Percentiles rank a stretch among this genome's conserved stretches.
phyloP scores from a whole-genome alignment of 225 moss, liverwort and hornwort species.

The Straminergon stramineum region DNA sequence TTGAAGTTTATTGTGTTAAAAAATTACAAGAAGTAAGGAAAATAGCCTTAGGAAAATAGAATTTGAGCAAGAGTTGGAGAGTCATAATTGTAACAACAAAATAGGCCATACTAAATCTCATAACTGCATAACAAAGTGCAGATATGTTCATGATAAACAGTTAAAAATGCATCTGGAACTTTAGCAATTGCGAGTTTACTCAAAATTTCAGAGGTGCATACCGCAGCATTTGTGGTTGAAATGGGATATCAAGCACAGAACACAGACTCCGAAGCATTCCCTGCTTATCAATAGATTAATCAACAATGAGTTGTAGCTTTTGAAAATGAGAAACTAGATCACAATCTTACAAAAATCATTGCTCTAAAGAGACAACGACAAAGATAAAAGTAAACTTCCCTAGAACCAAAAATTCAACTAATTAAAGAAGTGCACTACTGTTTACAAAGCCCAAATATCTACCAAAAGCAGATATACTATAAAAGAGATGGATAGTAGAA shows the following conservation, averaged over 20 bases:
- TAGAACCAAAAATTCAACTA: not conserved
- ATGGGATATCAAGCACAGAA: slow-evolving; percentile 64
- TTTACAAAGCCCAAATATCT: not conserved
- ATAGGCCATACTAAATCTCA: not conserved
- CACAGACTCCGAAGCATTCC: slow-evolving; percentile 69
- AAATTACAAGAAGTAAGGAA: not conserved
- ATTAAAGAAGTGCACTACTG: not conserved
- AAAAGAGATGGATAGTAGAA: not conserved
- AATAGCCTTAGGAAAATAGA: not conserved
- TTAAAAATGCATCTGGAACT: not conserved
- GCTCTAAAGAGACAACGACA: not conserved
- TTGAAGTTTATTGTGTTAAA: not conserved
- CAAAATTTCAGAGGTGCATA: not conserved
- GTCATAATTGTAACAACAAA: too few species aligned
- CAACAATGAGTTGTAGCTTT: not conserved
- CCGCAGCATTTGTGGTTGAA: slow-evolving; percentile 75
- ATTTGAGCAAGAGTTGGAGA: not conserved
- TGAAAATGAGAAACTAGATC: not conserved
- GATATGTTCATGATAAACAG: not conserved
- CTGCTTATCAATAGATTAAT: slow-evolving; percentile 23
- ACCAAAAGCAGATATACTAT: not conserved
- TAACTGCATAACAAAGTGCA: not conserved
- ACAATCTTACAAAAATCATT: not conserved
- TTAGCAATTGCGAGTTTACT: not conserved
- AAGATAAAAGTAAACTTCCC: not conserved